phyloP scores from a whole-genome alignment of 1,139 yeast species.

The Candida tunisiensis region DNA sequence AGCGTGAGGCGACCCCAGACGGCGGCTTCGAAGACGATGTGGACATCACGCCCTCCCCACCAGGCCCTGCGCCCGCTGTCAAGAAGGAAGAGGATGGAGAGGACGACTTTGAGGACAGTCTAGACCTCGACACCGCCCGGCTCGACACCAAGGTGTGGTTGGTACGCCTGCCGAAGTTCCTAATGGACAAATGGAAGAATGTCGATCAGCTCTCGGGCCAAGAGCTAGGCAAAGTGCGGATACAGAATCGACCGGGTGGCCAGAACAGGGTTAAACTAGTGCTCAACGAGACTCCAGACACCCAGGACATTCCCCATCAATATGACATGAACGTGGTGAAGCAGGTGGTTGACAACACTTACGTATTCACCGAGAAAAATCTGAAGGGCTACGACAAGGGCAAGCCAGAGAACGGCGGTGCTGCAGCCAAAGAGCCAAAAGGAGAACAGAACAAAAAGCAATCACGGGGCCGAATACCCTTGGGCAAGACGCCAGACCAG shows the following conservation, averaged over 20 bases:
- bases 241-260: constrained; percentile 15
- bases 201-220: constrained; percentile 43
- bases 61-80: constrained; percentile 5
- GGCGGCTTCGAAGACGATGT: constrained; percentile 21
- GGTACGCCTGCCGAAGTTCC: constrained; percentile 74
- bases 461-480: too few species aligned
- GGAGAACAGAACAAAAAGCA: constrained; percentile 4
- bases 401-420: background rate
- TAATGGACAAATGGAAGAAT: constrained; percentile 70
- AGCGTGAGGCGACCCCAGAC: background rate
- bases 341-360: constrained; percentile 63
- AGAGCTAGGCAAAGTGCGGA: constrained; percentile 67
- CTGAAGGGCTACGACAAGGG: constrained; percentile 26
- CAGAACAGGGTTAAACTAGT: constrained; percentile 19
- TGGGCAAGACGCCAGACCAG: too few species aligned
- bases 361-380: constrained; percentile 82
- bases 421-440: background rate
- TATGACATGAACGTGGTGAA: constrained; percentile 69
- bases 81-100: constrained; percentile 11
- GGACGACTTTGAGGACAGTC: constrained; percentile 22
- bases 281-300: constrained; percentile 23
- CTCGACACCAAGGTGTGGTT: constrained; percentile 59
- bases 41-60: constrained; percentile 17
- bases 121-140: constrained; percentile 23
- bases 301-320: constrained; percentile 54